Evolutionary conservation across 441 rosid genomes (phyloP).

Genomic region (Pelargonium cotyledonis): DNA sequence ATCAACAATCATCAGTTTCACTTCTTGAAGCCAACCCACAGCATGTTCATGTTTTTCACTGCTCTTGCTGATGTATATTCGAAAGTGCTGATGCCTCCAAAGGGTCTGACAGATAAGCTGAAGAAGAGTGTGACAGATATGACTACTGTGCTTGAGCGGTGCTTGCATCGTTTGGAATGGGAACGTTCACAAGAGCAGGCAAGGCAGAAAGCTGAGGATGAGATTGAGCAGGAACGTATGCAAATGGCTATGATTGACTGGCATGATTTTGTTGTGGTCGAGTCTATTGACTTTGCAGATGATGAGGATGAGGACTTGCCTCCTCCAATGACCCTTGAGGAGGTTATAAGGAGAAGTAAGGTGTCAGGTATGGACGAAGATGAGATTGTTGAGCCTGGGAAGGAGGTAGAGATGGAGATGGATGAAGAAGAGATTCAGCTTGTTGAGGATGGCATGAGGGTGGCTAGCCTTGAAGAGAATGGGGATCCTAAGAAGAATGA

Average conservation of each 20-base stretch:
- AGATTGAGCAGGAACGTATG: constrained; percentile 85
- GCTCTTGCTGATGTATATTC: constrained; percentile 87
- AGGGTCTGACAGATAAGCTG: constrained; percentile 70
- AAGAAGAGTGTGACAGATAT: constrained; percentile 53
- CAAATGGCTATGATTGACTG: constrained; percentile 99
- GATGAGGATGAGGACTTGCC: constrained; percentile 94
- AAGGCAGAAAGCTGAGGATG: constrained; percentile 91
- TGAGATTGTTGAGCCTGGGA: constrained; percentile 76
- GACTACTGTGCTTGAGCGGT: constrained; percentile 81
- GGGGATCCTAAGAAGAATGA: constrained; percentile 34
- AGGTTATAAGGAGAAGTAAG: constrained; percentile 88
- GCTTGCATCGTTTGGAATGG: constrained; percentile 94
- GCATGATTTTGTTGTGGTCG: constrained; percentile 96
- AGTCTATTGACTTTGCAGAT: constrained; percentile 82
- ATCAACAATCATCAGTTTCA: constrained; percentile 79
- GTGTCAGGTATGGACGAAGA: constrained; percentile 61
- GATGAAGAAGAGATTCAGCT: constrained; percentile 96
- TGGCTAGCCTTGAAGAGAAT: constrained; percentile 60
- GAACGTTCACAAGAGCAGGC: constrained; percentile 90
- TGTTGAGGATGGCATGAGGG: constrained; percentile 92
- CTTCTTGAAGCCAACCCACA: constrained; percentile 90
- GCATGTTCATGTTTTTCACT: constrained; percentile 85
- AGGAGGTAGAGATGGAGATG: constrained; percentile 97
- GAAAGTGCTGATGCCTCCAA: constrained; percentile 81
- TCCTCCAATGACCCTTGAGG: constrained; percentile 89